Conservation (phyloP, 2,329 filamentous ascomycete species). For the Aspergillus udagawae region DNA sequence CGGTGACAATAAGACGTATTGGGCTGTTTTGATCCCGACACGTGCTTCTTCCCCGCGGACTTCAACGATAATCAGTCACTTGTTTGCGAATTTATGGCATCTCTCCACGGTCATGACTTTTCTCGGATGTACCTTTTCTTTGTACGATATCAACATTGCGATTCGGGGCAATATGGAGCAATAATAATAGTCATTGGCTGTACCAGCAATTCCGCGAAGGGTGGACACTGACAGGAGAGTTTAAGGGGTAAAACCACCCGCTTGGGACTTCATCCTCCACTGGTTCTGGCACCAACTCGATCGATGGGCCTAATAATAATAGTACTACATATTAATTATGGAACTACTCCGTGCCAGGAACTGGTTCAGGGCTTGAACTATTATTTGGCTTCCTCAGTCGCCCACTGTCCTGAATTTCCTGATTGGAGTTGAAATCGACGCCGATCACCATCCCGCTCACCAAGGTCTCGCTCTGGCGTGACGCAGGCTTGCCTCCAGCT, state of each 20-base stretch:
- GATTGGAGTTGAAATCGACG: conserved; percentile 6
- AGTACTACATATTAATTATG: background rate
- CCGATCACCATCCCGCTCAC: conserved; percentile 9
- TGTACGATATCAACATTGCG: background rate
- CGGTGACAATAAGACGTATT: background rate
- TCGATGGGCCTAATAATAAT: conserved; percentile 8
- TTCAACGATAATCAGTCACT: background rate
- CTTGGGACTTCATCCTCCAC: conserved; percentile 6
- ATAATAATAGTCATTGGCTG: too few species aligned
- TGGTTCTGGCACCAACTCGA: conserved; percentile 11
- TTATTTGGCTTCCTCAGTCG: background rate
- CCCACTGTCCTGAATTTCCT: conserved; percentile 2
- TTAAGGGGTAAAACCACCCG: conserved; percentile 3
- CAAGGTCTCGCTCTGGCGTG: too few species aligned
- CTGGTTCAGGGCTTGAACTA: background rate
- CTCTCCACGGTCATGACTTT: background rate
- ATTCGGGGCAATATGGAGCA: background rate
- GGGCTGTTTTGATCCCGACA: background rate
- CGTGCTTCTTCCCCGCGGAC: background rate
- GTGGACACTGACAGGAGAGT: background rate
- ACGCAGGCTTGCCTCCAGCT: background rate
- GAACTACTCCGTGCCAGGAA: background rate
- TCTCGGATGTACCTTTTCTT: background rate
- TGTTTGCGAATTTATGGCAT: background rate
- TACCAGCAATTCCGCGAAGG: too few species aligned